phyloP scores from a whole-genome alignment of 306 rosid species.

The cucumber (Cucumis sativus) region Cucumber_9930_V3 NC_026658.2:22484001-22484500 shows the following conservation, averaged over 20 bases:
- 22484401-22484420: too few relatives aligned
- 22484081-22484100: conserved; percentile 7
- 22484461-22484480: too few relatives aligned
- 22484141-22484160: not conserved
- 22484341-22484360: not conserved
- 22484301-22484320: not conserved
- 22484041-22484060: not conserved
- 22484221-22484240: not conserved
- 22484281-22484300: not conserved
- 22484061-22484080: not conserved
- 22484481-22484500: too few relatives aligned
- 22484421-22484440: too few relatives aligned
- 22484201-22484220: not conserved
- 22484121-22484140: too few relatives aligned
- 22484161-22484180: not conserved
- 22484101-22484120: conserved; percentile 3
- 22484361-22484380: not conserved
- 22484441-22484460: too few relatives aligned
- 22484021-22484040: not conserved
- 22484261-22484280: not conserved
- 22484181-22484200: not conserved
- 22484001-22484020: not conserved
- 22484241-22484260: not conserved
- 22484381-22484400: too few relatives aligned
- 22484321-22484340: not conserved